Conservation (phyloP, 2,329 filamentous ascomycete species). For the Dissoconium aciculare region DNA sequence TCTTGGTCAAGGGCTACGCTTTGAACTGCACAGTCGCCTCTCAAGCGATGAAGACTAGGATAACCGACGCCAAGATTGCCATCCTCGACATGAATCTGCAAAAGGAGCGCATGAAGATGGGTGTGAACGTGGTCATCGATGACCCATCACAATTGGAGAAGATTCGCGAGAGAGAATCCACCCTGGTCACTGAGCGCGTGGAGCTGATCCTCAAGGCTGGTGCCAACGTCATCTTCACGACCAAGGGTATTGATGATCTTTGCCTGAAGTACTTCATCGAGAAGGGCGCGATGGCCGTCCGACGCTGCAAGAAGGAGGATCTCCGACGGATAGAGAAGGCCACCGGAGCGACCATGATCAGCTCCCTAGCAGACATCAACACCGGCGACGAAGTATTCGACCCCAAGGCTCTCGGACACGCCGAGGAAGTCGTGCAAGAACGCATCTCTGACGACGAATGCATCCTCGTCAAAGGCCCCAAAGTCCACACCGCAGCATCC, state of each 20-base stretch:
- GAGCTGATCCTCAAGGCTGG: conserved; percentile 97
- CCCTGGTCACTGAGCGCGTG: conserved; percentile 83
- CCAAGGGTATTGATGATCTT: conserved; percentile 95
- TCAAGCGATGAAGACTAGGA: conserved; percentile 88
- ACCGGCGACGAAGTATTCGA: conserved; percentile 88
- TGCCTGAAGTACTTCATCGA: conserved; percentile 90
- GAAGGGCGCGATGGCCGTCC: conserved; percentile 85
- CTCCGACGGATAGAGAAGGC: conserved; percentile 89
- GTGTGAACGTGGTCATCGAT: conserved; percentile 95
- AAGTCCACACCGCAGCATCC: conserved; percentile 82
- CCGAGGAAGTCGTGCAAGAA: conserved; percentile 95
- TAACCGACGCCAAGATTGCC: conserved; percentile 91
- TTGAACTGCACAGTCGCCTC: conserved; percentile 97
- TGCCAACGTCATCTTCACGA: conserved; percentile 90
- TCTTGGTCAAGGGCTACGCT: conserved; percentile 89
- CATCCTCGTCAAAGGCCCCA: conserved; percentile 91
- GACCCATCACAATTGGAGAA: conserved; percentile 95
- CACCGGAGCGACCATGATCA: conserved; percentile 82
- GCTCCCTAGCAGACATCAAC: conserved; percentile 88
- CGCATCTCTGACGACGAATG: conserved; percentile 98
- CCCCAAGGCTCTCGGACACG: conserved; percentile 70
- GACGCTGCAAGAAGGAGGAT: conserved; percentile 97
- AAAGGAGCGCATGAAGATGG: conserved; percentile 98
- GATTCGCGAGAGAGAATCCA: conserved; percentile 82
- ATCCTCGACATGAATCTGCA: conserved; percentile 96